Base-by-base conservation (phyloP, 345 rosid genomes). In the Luvunga scandens region DNA sequence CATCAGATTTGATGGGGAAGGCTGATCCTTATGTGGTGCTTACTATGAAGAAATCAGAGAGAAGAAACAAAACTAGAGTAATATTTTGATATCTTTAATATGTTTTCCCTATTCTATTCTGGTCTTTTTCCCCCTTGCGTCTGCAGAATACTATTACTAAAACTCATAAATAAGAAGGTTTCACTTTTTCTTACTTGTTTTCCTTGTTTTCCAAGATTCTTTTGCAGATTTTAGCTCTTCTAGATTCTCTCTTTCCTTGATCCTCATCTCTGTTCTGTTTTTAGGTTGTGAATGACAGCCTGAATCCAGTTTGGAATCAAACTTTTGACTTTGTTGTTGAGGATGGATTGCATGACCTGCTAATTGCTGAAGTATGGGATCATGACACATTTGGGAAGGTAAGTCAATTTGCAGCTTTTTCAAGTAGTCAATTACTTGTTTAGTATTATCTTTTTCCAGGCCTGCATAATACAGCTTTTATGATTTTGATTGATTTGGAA, bases 351-450 rank as follows among this genome's bases (percentile, higher is more conserved):
- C 99, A 97, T 75, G 99, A 97, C 66, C 91, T 97, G 99, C 91
- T 97, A 73, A 89, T 97, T 57, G 84, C 88, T 63, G 99, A 97
- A 90, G 87, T 97, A 30, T 94, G 87, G 87, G 99, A 97, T 84
- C 98, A 97, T 53, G 99, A 97, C 87, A 91, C 99, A 60, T 97
- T 94, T 80, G 98, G 99, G 81, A 97, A 97, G 98, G 99, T 97
- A 89, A 77, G 34, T 28, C 9, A n/a, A 6, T 63, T 65, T 78
- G 74, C 50, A 19, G 24, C 21, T 59, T 60, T 72, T 50, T 75
- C 61, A 27, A 56, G n/a, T 31, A 14, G 8, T 70, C 62, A 21
- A 28, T 38, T 27, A 5, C 38, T 2, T 38, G 12, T n/a, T 65
- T 3, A 33, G 2, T 65, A 19, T 33, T 65, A 33, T 22, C 69